Percentiles rank a stretch among this genome's conserved stretches.
phyloP scores from a whole-genome alignment of 179 eudicot genomes.

The Silene noctiflora region DNA sequence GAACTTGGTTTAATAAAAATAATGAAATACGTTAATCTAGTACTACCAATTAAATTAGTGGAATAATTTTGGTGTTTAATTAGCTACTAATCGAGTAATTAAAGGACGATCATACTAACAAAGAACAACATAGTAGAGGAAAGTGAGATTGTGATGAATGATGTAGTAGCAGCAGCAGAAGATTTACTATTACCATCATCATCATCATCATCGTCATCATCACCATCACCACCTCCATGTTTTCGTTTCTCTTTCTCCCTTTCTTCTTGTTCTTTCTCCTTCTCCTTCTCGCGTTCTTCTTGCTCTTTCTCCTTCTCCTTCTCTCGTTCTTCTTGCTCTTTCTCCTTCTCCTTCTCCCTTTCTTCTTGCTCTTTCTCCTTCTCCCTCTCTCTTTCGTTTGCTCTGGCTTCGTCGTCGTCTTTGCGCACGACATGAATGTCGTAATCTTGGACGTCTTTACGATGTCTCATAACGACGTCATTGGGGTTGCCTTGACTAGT shows the following conservation, averaged over 20 bases:
- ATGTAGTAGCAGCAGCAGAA: background rate
- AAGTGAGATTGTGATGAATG: background rate
- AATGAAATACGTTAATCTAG: background rate
- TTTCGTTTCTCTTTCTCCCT: background rate
- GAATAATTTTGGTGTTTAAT: background rate
- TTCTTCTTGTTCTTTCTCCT: background rate
- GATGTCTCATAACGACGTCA: background rate
- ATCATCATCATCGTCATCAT: too few species aligned
- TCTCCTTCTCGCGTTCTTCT: too few species aligned
- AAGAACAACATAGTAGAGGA: slow-evolving; percentile 1
- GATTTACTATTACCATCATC: background rate
- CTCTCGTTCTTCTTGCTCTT: background rate
- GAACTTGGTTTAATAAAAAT: too few species aligned
- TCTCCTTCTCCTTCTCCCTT: background rate
- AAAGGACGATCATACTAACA: background rate
- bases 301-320: background rate
- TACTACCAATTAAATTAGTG: background rate
- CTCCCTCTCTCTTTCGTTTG: background rate
- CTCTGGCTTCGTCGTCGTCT: background rate
- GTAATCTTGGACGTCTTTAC: background rate
- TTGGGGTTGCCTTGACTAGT: background rate
- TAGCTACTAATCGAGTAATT: background rate
- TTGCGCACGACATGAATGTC: background rate
- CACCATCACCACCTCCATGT: background rate
- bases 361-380: background rate